Evolutionary conservation across 192 early-diverging fungal species (phyloP), one percentile per base, ranked within the genome.

Genomic region (Entomortierella beljakovae): DNA sequence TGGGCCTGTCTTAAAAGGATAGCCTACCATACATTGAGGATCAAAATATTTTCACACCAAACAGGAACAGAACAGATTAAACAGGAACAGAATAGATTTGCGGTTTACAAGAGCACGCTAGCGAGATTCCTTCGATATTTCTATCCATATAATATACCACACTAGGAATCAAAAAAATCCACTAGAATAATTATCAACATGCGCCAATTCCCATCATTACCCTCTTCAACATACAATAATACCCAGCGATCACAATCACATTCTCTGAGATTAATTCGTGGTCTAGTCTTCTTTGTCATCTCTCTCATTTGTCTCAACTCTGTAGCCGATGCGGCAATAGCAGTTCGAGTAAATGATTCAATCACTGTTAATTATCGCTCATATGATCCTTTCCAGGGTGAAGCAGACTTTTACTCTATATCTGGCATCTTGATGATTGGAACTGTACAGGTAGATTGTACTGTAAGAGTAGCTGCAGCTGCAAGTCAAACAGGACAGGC

Each of bases 331-430:
- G 75, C 75, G n/a, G 68, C 58, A 1, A 32, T 79, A n/a, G 67
- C 75, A 0, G 68, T 79, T 20, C 60, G 55, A 11, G 32, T 54
- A 13, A 53, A 59, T 23, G 37, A 32, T 22, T 20, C 61, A 0
- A 65, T 26, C 0, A 57, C 62, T 0, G 31, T 79, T 37, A 57
- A 70, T 23, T 65, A 42, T 61, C 37, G 51, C 15, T 49, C 67
- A 3, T 79, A 62, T 60, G 75, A 79, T 46, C 75, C 75, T 4
- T 70, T 70, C 56, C 61, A 59, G 33, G 75, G 75, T 6, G 22
- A 59, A 28, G 8, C 75, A 0, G 42, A 68, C 15, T 28, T 31
- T 0, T 70, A 79, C 54, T 54, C 75, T 18, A 35, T 79, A 1
- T 23, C 67, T 18, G 75, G 75, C 26, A 8, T 79, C 13, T 18